These are phyloP conservation scores for Paraurostyla sp. DNA, from an alignment of 73 alveolate genomes.

Conservation along the genomic window DNA sequence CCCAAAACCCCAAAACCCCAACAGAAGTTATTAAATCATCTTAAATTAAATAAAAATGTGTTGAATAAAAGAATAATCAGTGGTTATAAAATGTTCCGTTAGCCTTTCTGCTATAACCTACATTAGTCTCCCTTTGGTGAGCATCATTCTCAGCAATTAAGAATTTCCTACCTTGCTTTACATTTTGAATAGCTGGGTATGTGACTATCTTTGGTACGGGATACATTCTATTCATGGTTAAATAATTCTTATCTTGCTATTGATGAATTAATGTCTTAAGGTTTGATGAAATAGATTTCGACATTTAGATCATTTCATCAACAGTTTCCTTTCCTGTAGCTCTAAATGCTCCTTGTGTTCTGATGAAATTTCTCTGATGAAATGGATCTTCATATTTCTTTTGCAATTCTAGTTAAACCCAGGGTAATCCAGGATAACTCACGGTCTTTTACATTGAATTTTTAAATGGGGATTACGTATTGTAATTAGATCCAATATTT, in stretches of 20 bases:
- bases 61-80: too few relatives aligned
- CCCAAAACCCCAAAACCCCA: too few relatives aligned
- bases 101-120: conserved; percentile 9
- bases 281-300: neutral
- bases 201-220: neutral
- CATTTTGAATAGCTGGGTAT: neutral
- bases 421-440: neutral
- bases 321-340: neutral
- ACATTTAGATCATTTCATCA: neutral
- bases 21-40: too few relatives aligned
- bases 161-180: neutral
- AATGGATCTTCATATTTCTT: conserved; percentile 7
- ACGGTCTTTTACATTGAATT: neutral
- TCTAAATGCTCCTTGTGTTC: conserved; percentile 7
- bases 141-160: conserved; percentile 12
- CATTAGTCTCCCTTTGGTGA: neutral
- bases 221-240: neutral
- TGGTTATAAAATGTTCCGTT: conserved; percentile 1
- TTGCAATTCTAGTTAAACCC: neutral
- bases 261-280: neutral
- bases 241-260: neutral
- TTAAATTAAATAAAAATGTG: too few relatives aligned
- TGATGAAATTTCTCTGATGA: neutral
- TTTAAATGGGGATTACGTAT: neutral
- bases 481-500: too few relatives aligned